Base-by-base conservation (phyloP, 345 rosid genomes). In the Eucalyptus cloeziana region DNA sequence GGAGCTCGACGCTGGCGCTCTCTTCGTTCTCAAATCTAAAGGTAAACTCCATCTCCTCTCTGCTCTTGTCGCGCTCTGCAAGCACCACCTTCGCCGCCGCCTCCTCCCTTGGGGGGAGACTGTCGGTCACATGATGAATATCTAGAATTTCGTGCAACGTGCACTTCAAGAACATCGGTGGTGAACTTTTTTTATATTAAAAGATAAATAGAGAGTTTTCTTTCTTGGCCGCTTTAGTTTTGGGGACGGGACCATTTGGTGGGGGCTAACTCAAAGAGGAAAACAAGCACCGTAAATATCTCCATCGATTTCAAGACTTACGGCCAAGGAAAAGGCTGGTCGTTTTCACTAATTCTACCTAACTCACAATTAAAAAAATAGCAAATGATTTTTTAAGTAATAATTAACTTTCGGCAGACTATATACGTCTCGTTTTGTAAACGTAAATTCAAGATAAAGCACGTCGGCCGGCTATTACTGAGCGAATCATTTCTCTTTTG, bases 1-100 rank as follows among this genome's bases (percentile, higher is more conserved):
- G 11, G 86, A 92, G 16, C 96, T 94, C 54, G 99, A 97, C 88
- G 99, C 98, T 8, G 99, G 99, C 85, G 95, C 98, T 89, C 95
- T 89, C 87, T 97, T 97, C 90, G 98, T 97, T 76, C 99, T 96
- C 86, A 95, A 96, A 94, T 96, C 99, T 50, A 92, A 94, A 96
- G 96, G 98, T 96, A 87, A 25, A 8, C 10, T 4, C 31, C 43
- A 24, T 44, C 25, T 37, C 52, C 49, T 24, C 40, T n/a, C 60
- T 31, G 62, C 76, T 30, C 45, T 47, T 69, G 15, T 37, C 27
- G 45, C 21, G 83, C 14, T 37, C 83, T 2, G 83, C 81, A 33
- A 67, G 40, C 40, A 5, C 80, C 43, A 19, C 43, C 21, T 15
- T 33, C 37, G 3, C 37, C 9, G 16, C 33, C 80, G 27, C 83